phyloP scores from a whole-genome alignment of 2,329 filamentous ascomycete genomes.

The Aspergillus pseudotamarii region DNA sequence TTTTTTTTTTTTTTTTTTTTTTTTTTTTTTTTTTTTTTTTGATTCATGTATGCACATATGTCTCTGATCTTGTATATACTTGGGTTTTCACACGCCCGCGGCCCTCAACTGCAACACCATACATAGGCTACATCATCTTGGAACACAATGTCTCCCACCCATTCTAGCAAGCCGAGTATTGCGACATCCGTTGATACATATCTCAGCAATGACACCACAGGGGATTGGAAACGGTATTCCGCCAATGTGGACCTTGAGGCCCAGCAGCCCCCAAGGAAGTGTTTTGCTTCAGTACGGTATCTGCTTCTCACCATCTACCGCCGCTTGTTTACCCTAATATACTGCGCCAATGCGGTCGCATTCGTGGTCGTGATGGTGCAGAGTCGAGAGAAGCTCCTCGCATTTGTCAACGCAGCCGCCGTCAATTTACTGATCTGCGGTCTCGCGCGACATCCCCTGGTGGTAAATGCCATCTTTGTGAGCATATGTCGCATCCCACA shows the following conservation, averaged over 20 bases:
- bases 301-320: slow-evolving; percentile 45
- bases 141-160: not conserved
- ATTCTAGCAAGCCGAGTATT: not conserved
- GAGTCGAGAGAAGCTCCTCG: slow-evolving; percentile 1
- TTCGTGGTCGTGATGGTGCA: slow-evolving; percentile 10
- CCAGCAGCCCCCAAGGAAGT: not conserved
- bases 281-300: not conserved
- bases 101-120: not conserved
- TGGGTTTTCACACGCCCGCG: not conserved
- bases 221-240: not conserved
- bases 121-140: not conserved
- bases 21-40: not conserved
- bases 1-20: not conserved
- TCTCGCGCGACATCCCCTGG: slow-evolving; percentile 43
- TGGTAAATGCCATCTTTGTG: slow-evolving; percentile 43
- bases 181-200: not conserved
- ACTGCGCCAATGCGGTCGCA: slow-evolving; percentile 50
- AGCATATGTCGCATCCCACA: slow-evolving; percentile 35
- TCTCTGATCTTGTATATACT: not conserved
- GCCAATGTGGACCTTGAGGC: not conserved
- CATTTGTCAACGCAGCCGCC: slow-evolving; percentile 28
- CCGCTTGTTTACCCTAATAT: slow-evolving; percentile 58
- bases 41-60: not conserved
- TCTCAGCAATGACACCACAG: not conserved
- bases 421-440: slow-evolving; percentile 39